Conservation (phyloP, 441 rosid species). For the Geranium incanum region DNA sequence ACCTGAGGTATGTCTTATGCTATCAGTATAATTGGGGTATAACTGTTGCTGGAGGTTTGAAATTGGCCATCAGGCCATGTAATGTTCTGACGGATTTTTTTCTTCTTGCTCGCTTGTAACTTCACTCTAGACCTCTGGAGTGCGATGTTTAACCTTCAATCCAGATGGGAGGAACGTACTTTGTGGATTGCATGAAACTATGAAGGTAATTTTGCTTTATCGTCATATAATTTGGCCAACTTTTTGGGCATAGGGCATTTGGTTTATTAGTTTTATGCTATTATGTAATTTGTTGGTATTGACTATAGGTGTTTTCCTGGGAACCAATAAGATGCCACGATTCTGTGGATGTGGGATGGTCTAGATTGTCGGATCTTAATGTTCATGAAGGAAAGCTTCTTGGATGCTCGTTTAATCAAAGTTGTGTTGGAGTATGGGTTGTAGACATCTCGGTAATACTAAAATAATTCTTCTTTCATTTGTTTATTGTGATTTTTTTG, state of each 20-base stretch:
- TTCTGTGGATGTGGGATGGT: slow-evolving; percentile 97
- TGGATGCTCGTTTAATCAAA: slow-evolving; percentile 95
- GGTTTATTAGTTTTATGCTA: slow-evolving; percentile 5
- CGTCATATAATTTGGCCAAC: slow-evolving; percentile 15
- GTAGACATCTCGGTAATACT: slow-evolving; percentile 81
- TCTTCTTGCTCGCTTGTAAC: slow-evolving; percentile 9
- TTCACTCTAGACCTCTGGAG: slow-evolving; percentile 63
- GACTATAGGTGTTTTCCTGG: slow-evolving; percentile 83
- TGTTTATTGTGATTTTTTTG: slow-evolving; percentile 13
- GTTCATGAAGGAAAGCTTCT: slow-evolving; percentile 97
- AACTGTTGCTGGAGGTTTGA: slow-evolving; percentile 6
- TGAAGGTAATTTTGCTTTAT: slow-evolving; percentile 49
- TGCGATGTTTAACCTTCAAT: slow-evolving; percentile 82
- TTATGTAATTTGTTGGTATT: slow-evolving; percentile 17
- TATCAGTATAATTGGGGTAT: slow-evolving; percentile 1
- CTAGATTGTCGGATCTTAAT: slow-evolving; percentile 84
- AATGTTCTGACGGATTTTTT: slow-evolving; percentile 16
- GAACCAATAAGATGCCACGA: slow-evolving; percentile 91
- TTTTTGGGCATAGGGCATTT: slow-evolving; percentile 8
- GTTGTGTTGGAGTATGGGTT: slow-evolving; percentile 98
- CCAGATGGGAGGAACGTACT: slow-evolving; percentile 94
- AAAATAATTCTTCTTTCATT: slow-evolving; percentile 18
- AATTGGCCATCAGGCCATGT: slow-evolving; percentile 9
- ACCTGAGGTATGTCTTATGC: slow-evolving; percentile 57
- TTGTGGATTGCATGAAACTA: slow-evolving; percentile 92